Percentiles rank a stretch among this genome's conserved stretches.
Evolutionary conservation across 2,329 filamentous ascomycete genomes (phyloP).

Genomic region (Penicillium concentricum): DNA sequence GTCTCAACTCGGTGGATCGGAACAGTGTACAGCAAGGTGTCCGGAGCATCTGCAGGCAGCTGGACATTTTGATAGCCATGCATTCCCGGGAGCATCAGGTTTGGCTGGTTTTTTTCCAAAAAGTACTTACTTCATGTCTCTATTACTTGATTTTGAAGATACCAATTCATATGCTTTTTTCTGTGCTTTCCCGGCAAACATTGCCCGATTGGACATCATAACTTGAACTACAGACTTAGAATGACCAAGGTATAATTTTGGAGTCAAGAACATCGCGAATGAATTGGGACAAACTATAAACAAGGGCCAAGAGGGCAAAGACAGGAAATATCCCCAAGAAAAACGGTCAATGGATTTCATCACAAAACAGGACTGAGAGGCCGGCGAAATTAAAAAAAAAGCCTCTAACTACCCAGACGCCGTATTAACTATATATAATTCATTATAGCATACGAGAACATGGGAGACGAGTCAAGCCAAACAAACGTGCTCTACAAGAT

Average conservation of each 20-base stretch:
- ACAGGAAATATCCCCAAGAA: slow-evolving; percentile 12
- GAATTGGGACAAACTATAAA: not conserved
- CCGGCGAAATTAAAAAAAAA: slow-evolving; percentile 19
- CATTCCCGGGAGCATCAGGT: not conserved
- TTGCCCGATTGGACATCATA: not conserved
- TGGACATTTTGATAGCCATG: slow-evolving; percentile 3
- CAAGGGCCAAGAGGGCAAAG: slow-evolving; percentile 9
- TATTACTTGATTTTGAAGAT: slow-evolving; percentile 13
- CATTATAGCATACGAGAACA: slow-evolving; percentile 34
- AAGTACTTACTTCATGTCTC: slow-evolving; percentile 13
- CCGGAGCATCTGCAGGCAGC: slow-evolving; percentile 1
- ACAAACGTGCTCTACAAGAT: slow-evolving; percentile 40
- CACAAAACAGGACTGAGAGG: slow-evolving; percentile 19
- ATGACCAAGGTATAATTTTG: not conserved
- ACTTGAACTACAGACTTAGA: not conserved
- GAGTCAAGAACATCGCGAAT: slow-evolving; percentile 10
- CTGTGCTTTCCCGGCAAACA: not conserved
- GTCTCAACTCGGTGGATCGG: not conserved
- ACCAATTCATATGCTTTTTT: slow-evolving; percentile 12
- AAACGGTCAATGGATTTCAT: slow-evolving; percentile 29
- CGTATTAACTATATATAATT: slow-evolving; percentile 40
- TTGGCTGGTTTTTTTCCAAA: slow-evolving; percentile 8
- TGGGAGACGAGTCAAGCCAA: slow-evolving; percentile 16
- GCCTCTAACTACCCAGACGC: slow-evolving; percentile 34
- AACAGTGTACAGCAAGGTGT: slow-evolving; percentile 2